These are phyloP conservation scores for Rickenella mellea DNA, from an alignment of 768 basidiomycete genomes.

Conservation along the genomic window DNA sequence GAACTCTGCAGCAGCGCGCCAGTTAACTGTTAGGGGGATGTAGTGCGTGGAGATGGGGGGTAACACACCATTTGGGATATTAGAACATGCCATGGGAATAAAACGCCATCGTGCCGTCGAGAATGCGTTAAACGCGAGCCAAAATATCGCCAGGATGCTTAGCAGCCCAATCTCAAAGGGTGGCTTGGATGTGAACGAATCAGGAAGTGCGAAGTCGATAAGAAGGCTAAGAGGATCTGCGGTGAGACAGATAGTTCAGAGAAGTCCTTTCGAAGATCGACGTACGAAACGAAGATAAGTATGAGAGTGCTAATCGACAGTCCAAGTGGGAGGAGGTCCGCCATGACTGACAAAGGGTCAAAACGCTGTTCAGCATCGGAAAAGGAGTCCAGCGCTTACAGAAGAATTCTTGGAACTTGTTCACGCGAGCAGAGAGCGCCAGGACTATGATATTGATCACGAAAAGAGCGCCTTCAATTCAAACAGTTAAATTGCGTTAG, in stretches of 20 bases:
- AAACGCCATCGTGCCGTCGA: constrained; percentile 48
- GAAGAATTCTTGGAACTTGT: constrained; percentile 50
- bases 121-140: constrained; percentile 54
- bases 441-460: constrained; percentile 40
- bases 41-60: not conserved
- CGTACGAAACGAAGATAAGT: constrained; percentile 34
- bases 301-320: constrained; percentile 43
- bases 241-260: not conserved
- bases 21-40: not conserved
- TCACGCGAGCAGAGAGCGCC: constrained; percentile 43
- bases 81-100: constrained; percentile 36
- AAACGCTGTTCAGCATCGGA: not conserved
- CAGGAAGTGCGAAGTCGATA: constrained; percentile 30
- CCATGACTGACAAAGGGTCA: constrained; percentile 30
- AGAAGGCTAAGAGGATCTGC: constrained; percentile 23
- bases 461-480: constrained; percentile 34
- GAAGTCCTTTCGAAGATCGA: not conserved
- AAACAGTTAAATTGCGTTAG: too few relatives aligned
- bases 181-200: constrained; percentile 35
- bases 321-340: constrained; percentile 52
- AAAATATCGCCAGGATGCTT: constrained; percentile 37
- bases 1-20: constrained; percentile 22
- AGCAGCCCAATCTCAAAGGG: constrained; percentile 39
- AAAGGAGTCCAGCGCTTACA: constrained; percentile 28
- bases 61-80: constrained; percentile 35